Evolutionary conservation across 257 asterid genomes (phyloP).

Genomic region (Ballota nigra): DNA sequence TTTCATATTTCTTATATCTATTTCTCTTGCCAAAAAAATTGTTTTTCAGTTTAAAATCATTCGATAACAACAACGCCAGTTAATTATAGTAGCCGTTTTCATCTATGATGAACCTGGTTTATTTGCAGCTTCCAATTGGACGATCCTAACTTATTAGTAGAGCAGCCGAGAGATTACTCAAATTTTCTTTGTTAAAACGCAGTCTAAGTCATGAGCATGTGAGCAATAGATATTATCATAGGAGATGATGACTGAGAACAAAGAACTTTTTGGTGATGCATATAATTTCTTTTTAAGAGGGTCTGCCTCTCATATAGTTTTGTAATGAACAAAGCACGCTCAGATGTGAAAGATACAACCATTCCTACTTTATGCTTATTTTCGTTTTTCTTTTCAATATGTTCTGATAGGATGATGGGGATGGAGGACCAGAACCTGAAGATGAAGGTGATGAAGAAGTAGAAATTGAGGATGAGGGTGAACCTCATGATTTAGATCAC

Average conservation of each 20-base stretch:
- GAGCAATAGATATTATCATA: not conserved
- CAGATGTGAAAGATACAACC: conserved; percentile 6
- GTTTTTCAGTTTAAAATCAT: not conserved
- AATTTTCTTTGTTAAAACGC: not conserved
- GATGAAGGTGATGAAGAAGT: conserved; percentile 51
- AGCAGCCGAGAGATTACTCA: not conserved
- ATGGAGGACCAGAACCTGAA: conserved; percentile 62
- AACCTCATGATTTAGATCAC: conserved; percentile 57
- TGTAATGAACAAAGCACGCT: not conserved
- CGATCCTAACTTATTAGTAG: not conserved
- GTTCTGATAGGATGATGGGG: conserved; percentile 64
- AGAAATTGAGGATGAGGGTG: conserved; percentile 76
- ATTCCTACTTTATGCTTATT: conserved; percentile 8
- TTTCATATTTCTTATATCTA: not conserved
- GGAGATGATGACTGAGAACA: not conserved
- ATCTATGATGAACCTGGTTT: not conserved
- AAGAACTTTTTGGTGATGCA: not conserved
- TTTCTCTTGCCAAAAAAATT: not conserved
- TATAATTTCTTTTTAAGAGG: not conserved
- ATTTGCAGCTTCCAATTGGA: not conserved
- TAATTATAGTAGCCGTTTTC: not conserved
- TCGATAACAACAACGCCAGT: not conserved
- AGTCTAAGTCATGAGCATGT: not conserved
- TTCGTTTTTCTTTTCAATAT: not conserved
- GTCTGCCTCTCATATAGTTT: not conserved